These are phyloP conservation scores for Pyrenochaeta sp. DNA, from an alignment of 2,329 filamentous ascomycete genomes.

Conservation along the genomic window DNA sequence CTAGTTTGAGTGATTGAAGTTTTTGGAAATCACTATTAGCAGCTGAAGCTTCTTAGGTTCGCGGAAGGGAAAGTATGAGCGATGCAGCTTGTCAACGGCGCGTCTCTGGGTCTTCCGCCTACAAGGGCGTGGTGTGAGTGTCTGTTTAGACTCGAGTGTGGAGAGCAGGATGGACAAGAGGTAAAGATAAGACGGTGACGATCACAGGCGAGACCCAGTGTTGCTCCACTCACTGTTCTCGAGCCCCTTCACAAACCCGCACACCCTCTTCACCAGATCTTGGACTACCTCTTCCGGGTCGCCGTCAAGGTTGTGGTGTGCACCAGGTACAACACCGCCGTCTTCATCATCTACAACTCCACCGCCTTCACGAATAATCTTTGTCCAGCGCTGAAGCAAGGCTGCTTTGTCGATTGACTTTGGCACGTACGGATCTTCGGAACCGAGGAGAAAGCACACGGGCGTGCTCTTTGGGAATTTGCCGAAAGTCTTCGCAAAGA, in stretches of 20 bases:
- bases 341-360: slow-evolving; percentile 59
- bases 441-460: slow-evolving; percentile 72
- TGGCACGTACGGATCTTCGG: slow-evolving; percentile 72
- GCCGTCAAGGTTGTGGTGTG: slow-evolving; percentile 61
- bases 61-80: no score
- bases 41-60: no score
- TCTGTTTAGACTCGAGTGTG: background rate
- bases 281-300: slow-evolving; percentile 57
- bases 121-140: background rate
- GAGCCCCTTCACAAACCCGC: slow-evolving; percentile 55
- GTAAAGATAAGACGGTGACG: background rate
- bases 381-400: slow-evolving; percentile 67
- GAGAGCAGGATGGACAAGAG: background rate
- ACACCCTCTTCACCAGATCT: slow-evolving; percentile 61
- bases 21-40: no score
- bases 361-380: slow-evolving; percentile 53
- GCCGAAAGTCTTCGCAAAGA: slow-evolving; percentile 71
- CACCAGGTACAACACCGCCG: slow-evolving; percentile 59
- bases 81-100: background rate
- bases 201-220: slow-evolving; percentile 8
- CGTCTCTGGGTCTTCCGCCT: background rate
- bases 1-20: no score
- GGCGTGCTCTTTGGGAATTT: slow-evolving; percentile 61
- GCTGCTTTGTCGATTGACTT: slow-evolving; percentile 63
- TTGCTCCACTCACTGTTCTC: slow-evolving; percentile 8